phyloP scores from a whole-genome alignment of 441 rosid species.

The Gossypium davidsonii region DNA sequence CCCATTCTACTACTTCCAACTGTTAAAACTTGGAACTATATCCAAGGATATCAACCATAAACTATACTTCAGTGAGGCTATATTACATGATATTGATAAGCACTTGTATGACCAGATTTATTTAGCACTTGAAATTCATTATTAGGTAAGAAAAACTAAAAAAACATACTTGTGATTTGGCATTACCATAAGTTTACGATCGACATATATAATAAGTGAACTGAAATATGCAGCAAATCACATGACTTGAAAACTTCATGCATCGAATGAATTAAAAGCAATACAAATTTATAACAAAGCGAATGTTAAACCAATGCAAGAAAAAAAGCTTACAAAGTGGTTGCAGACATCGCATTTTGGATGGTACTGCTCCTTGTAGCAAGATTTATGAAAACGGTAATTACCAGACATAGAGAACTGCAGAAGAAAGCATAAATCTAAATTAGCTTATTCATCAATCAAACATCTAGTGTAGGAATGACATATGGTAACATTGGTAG shows the following conservation, averaged over 20 bases:
- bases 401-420: conserved; percentile 70
- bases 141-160: not conserved
- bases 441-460: conserved; percentile 19
- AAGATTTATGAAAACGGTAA: conserved; percentile 58
- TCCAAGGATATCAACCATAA: not conserved
- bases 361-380: conserved; percentile 67
- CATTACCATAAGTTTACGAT: not conserved
- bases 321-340: conserved; percentile 47
- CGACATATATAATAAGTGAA: not conserved
- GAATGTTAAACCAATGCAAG: not conserved
- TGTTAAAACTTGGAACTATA: not conserved
- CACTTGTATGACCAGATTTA: not conserved
- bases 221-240: conserved; percentile 2
- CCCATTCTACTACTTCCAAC: not conserved
- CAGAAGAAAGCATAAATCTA: conserved; percentile 17
- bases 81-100: not conserved
- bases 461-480: conserved; percentile 12
- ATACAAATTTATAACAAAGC: not conserved
- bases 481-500: not conserved
- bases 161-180: not conserved
- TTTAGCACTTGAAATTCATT: not conserved
- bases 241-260: not conserved
- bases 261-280: not conserved
- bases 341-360: conserved; percentile 80
- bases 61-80: not conserved